Conservation (phyloP, 176 grass and related monocot genomes). For the Zea luxurians region DNA sequence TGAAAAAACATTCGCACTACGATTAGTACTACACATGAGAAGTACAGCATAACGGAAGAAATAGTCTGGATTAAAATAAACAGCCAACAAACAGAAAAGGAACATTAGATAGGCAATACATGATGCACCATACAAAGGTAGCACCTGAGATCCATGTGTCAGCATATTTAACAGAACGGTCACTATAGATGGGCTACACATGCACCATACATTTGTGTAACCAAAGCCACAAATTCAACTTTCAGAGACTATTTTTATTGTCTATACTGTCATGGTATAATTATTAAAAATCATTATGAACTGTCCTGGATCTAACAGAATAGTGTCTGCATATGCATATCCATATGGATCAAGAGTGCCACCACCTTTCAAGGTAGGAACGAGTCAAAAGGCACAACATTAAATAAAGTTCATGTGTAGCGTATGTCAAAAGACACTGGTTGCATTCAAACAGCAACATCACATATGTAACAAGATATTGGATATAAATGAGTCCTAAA, state of each 20-base stretch:
- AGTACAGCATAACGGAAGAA: conserved; percentile 6
- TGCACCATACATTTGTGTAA: background rate
- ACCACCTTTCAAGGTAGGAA: conserved; percentile 8
- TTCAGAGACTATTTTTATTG: background rate
- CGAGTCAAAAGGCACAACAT: conserved; percentile 10
- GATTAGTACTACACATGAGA: background rate
- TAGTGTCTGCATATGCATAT: conserved; percentile 17
- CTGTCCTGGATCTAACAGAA: conserved; percentile 6
- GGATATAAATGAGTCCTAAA: conserved; percentile 25
- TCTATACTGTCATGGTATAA: background rate
- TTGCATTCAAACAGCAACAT: background rate
- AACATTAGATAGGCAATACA: conserved; percentile 2
- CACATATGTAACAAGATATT: background rate
- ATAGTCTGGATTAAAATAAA: conserved; percentile 9
- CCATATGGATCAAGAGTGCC: conserved; percentile 5
- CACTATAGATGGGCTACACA: background rate
- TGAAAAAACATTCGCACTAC: background rate
- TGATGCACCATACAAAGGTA: conserved; percentile 1
- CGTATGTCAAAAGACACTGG: conserved; percentile 4
- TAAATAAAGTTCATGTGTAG: conserved; percentile 22
- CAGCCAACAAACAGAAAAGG: conserved; percentile 1
- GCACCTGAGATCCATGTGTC: background rate
- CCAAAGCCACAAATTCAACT: conserved; percentile 16
- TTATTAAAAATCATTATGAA: background rate
- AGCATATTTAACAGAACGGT: background rate